Evolutionary conservation across 345 rosid genomes (phyloP).

Genomic region (Populus simonii): DNA sequence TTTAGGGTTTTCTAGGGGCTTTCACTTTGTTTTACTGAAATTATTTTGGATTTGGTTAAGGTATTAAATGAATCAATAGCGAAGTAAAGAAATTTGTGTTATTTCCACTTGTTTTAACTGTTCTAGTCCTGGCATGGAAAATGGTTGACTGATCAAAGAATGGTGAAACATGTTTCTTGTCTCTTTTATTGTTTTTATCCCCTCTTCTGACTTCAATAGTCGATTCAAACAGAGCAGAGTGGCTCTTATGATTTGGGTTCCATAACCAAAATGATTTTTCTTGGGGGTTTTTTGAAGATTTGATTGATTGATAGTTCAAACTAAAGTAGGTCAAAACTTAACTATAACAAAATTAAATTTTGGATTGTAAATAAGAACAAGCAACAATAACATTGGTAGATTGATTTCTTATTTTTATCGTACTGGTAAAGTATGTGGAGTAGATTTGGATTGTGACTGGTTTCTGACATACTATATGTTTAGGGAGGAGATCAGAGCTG

Average conservation of each 20-base stretch:
- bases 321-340: not conserved
- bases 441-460: not conserved
- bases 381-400: not conserved
- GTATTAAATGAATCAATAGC: not conserved
- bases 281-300: not conserved
- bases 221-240: not conserved
- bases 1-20: constrained; percentile 3
- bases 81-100: not conserved
- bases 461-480: constrained; percentile 1
- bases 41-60: not conserved
- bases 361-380: not conserved
- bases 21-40: not conserved
- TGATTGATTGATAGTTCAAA: not conserved
- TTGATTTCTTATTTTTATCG: not conserved
- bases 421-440: not conserved
- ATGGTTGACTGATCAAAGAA: not conserved
- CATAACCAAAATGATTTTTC: not conserved
- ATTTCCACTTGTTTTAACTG: not conserved
- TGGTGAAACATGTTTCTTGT: not conserved
- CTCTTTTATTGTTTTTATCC: not conserved
- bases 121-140: not conserved
- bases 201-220: not conserved
- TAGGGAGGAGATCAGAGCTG: not conserved
- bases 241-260: not conserved
- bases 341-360: not conserved